A percentile compares a stretch with the other conserved stretches of the same genome.
Evolutionary conservation across 2,329 filamentous ascomycete genomes (phyloP).

Genomic region (Aureobasidium musti): DNA sequence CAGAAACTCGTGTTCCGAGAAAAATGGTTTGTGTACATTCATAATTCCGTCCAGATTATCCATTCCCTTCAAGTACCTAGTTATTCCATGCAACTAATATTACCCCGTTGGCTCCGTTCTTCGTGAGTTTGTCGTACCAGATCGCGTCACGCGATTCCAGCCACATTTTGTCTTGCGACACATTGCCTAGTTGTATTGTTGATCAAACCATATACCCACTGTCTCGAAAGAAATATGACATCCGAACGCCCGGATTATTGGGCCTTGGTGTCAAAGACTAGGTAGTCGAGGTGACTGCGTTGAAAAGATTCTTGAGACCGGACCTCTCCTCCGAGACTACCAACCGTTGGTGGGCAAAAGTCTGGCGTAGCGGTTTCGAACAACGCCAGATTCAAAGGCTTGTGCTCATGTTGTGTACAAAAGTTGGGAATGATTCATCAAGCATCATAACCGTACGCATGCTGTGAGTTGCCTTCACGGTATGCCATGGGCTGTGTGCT

Average conservation of each 20-base stretch:
- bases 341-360: neutral
- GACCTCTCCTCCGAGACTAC: neutral
- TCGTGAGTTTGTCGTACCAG: neutral
- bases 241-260: neutral
- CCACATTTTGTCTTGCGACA: neutral
- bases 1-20: neutral
- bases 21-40: neutral
- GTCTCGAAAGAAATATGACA: neutral
- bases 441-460: slow-evolving; percentile 23
- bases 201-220: neutral
- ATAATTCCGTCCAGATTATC: neutral
- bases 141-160: neutral
- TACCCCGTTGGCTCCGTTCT: neutral
- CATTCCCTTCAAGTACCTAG: neutral
- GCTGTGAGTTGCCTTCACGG: slow-evolving; percentile 16
- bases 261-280: neutral
- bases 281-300: neutral
- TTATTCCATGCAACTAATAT: neutral
- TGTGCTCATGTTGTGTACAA: neutral
- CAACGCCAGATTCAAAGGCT: neutral
- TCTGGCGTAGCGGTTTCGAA: neutral
- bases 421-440: neutral
- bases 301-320: neutral
- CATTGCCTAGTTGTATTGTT: neutral
- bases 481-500: slow-evolving; percentile 10